A percentile compares a stretch with the other conserved stretches of the same genome.
phyloP scores from a whole-genome alignment of 2,329 filamentous ascomycete species.

The Ophiosphaerella korrae region DNA sequence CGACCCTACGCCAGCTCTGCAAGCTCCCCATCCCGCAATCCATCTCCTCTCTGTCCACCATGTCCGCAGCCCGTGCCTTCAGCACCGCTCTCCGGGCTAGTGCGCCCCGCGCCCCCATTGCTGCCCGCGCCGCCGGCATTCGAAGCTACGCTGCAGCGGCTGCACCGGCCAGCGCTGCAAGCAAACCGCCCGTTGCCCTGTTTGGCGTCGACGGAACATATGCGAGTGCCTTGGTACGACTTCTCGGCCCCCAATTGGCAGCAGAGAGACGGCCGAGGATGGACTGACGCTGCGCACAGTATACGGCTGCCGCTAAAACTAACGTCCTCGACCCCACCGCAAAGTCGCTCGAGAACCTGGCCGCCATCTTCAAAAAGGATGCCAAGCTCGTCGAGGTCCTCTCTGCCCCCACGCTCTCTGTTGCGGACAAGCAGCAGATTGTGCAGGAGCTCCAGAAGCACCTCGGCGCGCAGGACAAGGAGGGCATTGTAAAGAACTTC shows the following conservation, averaged over 20 bases:
- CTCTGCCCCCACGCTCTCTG: constrained; percentile 76
- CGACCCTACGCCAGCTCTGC: constrained; percentile 21
- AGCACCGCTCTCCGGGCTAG: constrained; percentile 62
- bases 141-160: constrained; percentile 76
- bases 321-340: constrained; percentile 83
- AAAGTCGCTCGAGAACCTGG: constrained; percentile 75
- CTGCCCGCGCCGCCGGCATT: constrained; percentile 64
- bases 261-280: constrained; percentile 24
- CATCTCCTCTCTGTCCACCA: constrained; percentile 50
- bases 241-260: constrained; percentile 22
- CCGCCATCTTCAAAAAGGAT: constrained; percentile 78
- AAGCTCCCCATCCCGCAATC: constrained; percentile 37
- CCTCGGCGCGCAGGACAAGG: constrained; percentile 70
- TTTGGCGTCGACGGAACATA: constrained; percentile 98
- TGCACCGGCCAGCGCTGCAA: constrained; percentile 62
- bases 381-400: constrained; percentile 79
- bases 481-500: constrained; percentile 91
- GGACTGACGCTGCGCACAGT: constrained; percentile 62
- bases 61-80: constrained; percentile 63
- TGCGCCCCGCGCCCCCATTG: constrained; percentile 63
- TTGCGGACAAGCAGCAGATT: constrained; percentile 82
- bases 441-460: constrained; percentile 87
- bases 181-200: constrained; percentile 86
- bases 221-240: constrained; percentile 92
- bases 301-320: constrained; percentile 92